Base-by-base conservation (phyloP, 164 flowering plant genomes). In the Annona squamosa region DNA sequence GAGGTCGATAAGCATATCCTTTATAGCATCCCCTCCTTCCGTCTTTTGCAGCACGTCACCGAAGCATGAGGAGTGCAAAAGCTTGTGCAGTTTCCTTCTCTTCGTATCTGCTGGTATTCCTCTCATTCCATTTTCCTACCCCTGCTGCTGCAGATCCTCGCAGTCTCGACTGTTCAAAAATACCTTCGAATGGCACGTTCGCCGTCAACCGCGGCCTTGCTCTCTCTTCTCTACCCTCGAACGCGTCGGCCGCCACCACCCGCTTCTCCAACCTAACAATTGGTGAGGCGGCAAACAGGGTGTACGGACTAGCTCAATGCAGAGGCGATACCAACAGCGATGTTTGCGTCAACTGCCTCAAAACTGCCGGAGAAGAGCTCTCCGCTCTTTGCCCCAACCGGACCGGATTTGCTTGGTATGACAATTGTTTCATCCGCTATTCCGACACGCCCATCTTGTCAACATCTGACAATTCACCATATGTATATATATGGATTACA, bases 351-450 rank as follows among this genome's bases (percentile, higher is more conserved):
- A 61, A 65, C 5, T 75, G 78, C 71, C 43, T 75, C 52, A 10
- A 41, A 2, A 65, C 46, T 2, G 46, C 69, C 13, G 57, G 47
- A 3, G 10, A 48, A 12, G 10, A 71, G 9, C 26, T 65, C 65
- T 12, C n/a, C 3, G 43, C 43, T 4, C n/a, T 3, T 0, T 75
- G 77, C 45, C 26, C 48, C 48, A 12, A 19, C 10, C 52, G 17
- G 13, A 69, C 46, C 1, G 74, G 74, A 5, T 17, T 57, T 10
- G 13, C 57, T 17, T 75, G 78, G 78, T 71, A 65, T 56, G 74
- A 75, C 45, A 46, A 64, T 5, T 75, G 78, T 65, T 37, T 64
- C 16, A 19, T 75, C 19, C 65, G 78, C 37, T 75, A 75, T 74
- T 37, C 73, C 5, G 59, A 56, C 45, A 3, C 37, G 37, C 37